Evolutionary conservation across 2,329 filamentous ascomycete genomes (phyloP).

Genomic region (Aspergillus ibericus): DNA sequence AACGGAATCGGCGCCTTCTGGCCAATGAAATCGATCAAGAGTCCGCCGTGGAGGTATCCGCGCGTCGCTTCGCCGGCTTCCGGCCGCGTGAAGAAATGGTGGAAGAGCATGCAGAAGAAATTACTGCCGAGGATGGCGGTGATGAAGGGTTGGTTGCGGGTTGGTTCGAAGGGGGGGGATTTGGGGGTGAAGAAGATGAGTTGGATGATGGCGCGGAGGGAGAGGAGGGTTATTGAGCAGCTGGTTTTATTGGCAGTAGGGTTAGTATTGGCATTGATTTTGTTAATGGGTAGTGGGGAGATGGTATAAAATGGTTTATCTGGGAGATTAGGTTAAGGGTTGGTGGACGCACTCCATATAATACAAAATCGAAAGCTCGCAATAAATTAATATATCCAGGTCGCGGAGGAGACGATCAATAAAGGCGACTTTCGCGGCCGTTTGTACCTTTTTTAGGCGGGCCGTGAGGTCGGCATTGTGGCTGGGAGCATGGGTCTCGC

Average conservation of each 20-base stretch:
- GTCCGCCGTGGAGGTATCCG: slow-evolving; percentile 61
- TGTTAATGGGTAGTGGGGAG: not conserved
- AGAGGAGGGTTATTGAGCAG: slow-evolving; percentile 59
- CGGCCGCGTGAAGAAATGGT: slow-evolving; percentile 55
- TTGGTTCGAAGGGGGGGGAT: slow-evolving; percentile 53
- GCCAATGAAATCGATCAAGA: slow-evolving; percentile 66
- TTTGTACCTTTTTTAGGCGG: slow-evolving; percentile 36
- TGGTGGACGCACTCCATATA: slow-evolving; percentile 58
- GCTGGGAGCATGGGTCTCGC: slow-evolving; percentile 22
- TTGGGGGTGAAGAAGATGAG: slow-evolving; percentile 61
- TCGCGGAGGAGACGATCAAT: slow-evolving; percentile 58
- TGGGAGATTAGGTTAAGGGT: not conserved
- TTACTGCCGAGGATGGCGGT: slow-evolving; percentile 57
- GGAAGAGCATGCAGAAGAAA: slow-evolving; percentile 56
- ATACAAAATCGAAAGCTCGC: slow-evolving; percentile 62
- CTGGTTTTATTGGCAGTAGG: slow-evolving; percentile 31
- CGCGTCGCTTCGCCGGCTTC: slow-evolving; percentile 52
- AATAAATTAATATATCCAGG: slow-evolving; percentile 61
- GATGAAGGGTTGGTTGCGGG: slow-evolving; percentile 54
- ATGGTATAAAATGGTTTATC: not conserved
- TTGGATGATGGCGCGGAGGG: slow-evolving; percentile 56
- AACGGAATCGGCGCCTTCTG: slow-evolving; percentile 59
- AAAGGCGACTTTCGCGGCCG: slow-evolving; percentile 45
- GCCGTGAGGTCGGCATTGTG: slow-evolving; percentile 16
- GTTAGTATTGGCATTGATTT: too few species aligned